Percentiles rank a stretch among this genome's conserved stretches.
phyloP scores from a whole-genome alignment of 2,329 filamentous ascomycete genomes.

The Fusarium sp. region DNA sequence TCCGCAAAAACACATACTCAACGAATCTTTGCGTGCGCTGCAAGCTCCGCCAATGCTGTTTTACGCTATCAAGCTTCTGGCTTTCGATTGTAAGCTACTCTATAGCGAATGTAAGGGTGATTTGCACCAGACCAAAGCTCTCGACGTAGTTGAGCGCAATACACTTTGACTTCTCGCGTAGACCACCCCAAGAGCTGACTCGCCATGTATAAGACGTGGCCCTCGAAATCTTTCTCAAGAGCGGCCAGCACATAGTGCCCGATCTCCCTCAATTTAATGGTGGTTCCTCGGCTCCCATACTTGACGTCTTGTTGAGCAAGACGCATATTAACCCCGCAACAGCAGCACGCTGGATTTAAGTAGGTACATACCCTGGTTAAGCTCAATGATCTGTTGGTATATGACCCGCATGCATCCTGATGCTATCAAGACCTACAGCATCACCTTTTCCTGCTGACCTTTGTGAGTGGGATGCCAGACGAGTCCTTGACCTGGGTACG shows the following conservation, averaged over 20 bases:
- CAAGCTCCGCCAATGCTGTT: too few relatives aligned
- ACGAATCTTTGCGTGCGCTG: too few relatives aligned
- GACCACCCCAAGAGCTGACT: constrained; percentile 12
- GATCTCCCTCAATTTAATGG: background rate
- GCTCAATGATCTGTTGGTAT: background rate
- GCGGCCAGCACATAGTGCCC: constrained; percentile 5
- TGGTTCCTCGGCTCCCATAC: background rate
- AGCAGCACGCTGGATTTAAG: background rate
- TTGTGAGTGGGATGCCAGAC: background rate
- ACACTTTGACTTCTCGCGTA: constrained; percentile 2
- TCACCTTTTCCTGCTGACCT: constrained; percentile 7
- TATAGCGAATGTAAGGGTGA: constrained; percentile 14
- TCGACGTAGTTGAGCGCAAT: constrained; percentile 4
- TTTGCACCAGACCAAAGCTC: constrained; percentile 1
- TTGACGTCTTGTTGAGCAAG: background rate
- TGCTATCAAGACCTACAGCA: constrained; percentile 10
- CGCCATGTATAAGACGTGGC: constrained; percentile 9
- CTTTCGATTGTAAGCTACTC: constrained; percentile 2
- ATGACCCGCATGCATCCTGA: background rate
- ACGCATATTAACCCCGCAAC: background rate
- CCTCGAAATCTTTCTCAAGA: constrained; percentile 7
- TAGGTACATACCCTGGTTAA: background rate
- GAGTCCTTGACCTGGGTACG: constrained; percentile 20
- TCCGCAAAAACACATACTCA: too few relatives aligned
- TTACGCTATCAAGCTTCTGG: background rate